Conservation (phyloP, 345 rosid genomes). For the Corchorus capsularis region DNA sequence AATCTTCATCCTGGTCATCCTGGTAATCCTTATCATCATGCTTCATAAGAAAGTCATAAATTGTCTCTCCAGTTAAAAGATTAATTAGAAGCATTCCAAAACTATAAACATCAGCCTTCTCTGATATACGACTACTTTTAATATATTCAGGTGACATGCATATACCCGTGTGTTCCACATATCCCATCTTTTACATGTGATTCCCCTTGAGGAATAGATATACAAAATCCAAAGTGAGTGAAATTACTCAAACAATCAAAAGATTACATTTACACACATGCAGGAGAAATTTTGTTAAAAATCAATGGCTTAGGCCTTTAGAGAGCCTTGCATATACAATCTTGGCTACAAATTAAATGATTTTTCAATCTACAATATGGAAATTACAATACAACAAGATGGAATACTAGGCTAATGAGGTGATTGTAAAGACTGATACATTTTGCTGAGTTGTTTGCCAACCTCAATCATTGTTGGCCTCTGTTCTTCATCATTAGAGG, state of each 20-base stretch:
- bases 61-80: slow-evolving; percentile 21
- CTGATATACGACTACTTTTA: background rate
- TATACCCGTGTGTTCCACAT: background rate
- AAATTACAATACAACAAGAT: too few relatives aligned
- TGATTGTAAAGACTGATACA: background rate
- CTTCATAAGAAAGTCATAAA: background rate
- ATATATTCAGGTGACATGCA: slow-evolving; percentile 25
- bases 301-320: too few relatives aligned
- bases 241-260: background rate
- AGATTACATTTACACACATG: too few relatives aligned
- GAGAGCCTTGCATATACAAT: too few relatives aligned
- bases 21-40: too few relatives aligned
- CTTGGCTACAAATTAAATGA: too few relatives aligned
- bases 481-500: background rate
- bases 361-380: too few relatives aligned
- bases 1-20: too few relatives aligned
- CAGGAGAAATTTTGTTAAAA: too few relatives aligned
- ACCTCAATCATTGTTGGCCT: slow-evolving; percentile 34
- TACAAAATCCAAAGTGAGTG: background rate
- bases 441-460: slow-evolving; percentile 17
- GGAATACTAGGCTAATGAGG: too few relatives aligned
- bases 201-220: slow-evolving; percentile 30
- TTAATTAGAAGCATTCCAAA: slow-evolving; percentile 20
- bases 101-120: slow-evolving; percentile 28
- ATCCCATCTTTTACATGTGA: background rate